Evolutionary conservation across 1,284 basidiomycete genomes (phyloP).

Genomic region (Austroboletus rostrupii): DNA sequence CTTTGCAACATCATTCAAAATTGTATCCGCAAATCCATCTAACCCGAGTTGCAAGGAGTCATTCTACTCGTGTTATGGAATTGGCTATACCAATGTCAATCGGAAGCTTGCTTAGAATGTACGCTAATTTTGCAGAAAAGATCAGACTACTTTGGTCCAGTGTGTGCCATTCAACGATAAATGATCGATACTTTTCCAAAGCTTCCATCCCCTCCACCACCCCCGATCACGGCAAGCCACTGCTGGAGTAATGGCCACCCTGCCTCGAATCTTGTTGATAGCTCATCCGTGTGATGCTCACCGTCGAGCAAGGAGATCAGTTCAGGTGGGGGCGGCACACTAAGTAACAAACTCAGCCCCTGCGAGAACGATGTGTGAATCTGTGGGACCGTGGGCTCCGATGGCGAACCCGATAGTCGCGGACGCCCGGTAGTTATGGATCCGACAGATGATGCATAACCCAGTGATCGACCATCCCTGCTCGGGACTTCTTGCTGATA

Average conservation of each 20-base stretch:
- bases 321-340: slow-evolving; percentile 41
- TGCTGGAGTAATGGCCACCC: slow-evolving; percentile 81
- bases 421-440: slow-evolving; percentile 38
- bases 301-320: slow-evolving; percentile 73
- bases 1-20: slow-evolving; percentile 72
- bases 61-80: slow-evolving; percentile 75
- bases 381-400: slow-evolving; percentile 33
- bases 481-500: slow-evolving; percentile 24
- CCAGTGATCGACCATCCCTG: slow-evolving; percentile 22
- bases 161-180: slow-evolving; percentile 31
- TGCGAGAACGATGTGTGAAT: slow-evolving; percentile 29
- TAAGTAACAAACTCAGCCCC: slow-evolving; percentile 14
- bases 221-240: slow-evolving; percentile 67
- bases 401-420: slow-evolving; percentile 44
- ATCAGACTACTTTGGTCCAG: not conserved
- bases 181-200: slow-evolving; percentile 51
- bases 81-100: slow-evolving; percentile 75
- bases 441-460: slow-evolving; percentile 21
- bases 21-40: slow-evolving; percentile 46
- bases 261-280: slow-evolving; percentile 78
- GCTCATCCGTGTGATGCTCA: slow-evolving; percentile 87
- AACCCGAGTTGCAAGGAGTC: slow-evolving; percentile 51
- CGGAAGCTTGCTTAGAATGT: slow-evolving; percentile 55
- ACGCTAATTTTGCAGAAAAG: not conserved
- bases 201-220: slow-evolving; percentile 46